Base-by-base conservation (phyloP, 1,284 basidiomycete species). In the Pseudozyma pruni region DNA sequence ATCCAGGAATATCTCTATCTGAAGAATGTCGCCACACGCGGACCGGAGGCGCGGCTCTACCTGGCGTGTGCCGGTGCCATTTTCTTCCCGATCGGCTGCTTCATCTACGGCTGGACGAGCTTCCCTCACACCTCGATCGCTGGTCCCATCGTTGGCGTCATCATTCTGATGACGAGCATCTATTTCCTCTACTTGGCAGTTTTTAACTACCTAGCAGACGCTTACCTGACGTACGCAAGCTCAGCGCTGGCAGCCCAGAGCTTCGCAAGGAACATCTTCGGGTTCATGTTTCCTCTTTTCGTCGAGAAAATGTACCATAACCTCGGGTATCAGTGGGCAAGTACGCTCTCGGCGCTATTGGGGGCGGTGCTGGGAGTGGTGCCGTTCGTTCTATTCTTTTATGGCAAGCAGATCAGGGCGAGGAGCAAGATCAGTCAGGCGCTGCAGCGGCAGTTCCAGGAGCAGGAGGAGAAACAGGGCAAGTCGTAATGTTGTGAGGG, bases 211-310 rank as follows among this genome's bases (percentile, higher is more conserved):
- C 85, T 91, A 4, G 66, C 61, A 2, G 70, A 73, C 20, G 8
- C 19, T 5, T 83, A 83, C 54, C 60, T 79, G 0, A 86, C 88
- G 1, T 92, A 88, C 66, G 91, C 90, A 5, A 90, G 89, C 0
- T 90, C 89, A 1, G 90, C 90, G 1, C 83, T 91, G 17, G 90
- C 91, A 0, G 91, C 89, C 0, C 91, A 91, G 81, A 89, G 88
- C 77, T 83, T 91, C 35, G 87, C 86, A 63, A 86, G 90, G 87
- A 83, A 74, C 86, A 41, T 78, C n/a, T 75, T 74, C 20, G 74
- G 59, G 0, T 71, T 74, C 45, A 56, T 63, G 0, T 75, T 77
- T 27, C 76, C 78, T 0, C 52, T 77, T 3, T 67, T 79, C 22
- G 61, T 67, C 39, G 53, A 66, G 42, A 48, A 60, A 17, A 88